Evolutionary conservation across 2,329 filamentous ascomycete species (phyloP), one percentile per base, ranked within the genome.

Genomic region (Talaromyces funiculosus): DNA sequence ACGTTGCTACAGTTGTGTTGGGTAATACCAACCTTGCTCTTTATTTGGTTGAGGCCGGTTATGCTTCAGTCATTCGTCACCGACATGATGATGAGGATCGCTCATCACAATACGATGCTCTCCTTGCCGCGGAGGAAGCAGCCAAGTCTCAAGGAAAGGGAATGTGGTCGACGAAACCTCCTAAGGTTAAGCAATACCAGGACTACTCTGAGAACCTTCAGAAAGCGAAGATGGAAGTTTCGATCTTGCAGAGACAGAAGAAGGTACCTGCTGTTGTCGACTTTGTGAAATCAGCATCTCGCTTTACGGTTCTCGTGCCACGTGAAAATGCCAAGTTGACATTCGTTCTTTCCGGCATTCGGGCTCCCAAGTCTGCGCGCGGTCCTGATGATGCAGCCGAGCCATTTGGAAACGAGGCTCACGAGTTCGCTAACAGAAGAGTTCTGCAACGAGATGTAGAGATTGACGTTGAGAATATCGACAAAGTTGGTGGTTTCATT

Each of bases 401-500:
- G 78, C 92, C 94, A 0, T 97, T 96, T 67, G 94, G 94, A 24
- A 90, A 95, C 74, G 94, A 99, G 78, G 93, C 93, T 3, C 84
- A 96, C 64, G 93, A 99, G 55, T 87, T 97, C 67, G 92, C 93
- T 53, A 92, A 90, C 76, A 88, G 86, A 69, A 86, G 92, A 61
- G 92, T 89, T 78, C 89, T 92, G 80, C 94, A 99, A 80, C 88
- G 94, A 59, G 94, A 99, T 75, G 92, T 94, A 53, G 93, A 97
- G 76, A 90, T 99, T 61, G 92, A 99, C 68, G 89, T 99, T 20
- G 87, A 96, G 73, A 92, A 92, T 69, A 90, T 91, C 67, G 94
- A 99, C 82, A 97, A 97, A 81, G 88, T 94, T 26, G 94, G 94
- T 68, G 94, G 94, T 38, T 99, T 99, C 80, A 97, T 99, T 67